phyloP scores from a whole-genome alignment of 768 basidiomycete species.

The Nidularia pulvinata region DNA sequence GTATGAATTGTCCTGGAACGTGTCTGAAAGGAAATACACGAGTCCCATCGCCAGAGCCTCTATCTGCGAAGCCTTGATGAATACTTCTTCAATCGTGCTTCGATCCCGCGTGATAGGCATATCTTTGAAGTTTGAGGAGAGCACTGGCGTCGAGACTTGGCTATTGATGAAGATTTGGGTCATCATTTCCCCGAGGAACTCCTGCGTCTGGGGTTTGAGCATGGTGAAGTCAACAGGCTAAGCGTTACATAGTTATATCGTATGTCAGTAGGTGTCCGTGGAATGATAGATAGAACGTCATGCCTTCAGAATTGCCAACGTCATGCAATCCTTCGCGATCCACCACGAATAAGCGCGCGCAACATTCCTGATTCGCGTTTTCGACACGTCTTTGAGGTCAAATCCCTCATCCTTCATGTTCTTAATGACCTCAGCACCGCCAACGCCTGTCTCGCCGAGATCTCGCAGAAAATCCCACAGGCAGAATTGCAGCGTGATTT shows the following conservation, averaged over 20 bases:
- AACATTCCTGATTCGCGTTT: constrained; percentile 63
- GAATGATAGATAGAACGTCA: background rate
- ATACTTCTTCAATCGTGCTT: constrained; percentile 70
- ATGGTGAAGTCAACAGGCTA: constrained; percentile 88
- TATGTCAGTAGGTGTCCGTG: background rate
- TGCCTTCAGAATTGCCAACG: constrained; percentile 85
- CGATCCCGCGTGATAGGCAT: constrained; percentile 49
- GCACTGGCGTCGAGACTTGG: constrained; percentile 71
- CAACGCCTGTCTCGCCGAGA: constrained; percentile 81
- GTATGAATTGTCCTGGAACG: constrained; percentile 27
- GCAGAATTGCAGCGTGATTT: constrained; percentile 92
- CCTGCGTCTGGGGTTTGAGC: constrained; percentile 59
- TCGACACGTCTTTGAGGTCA: constrained; percentile 53
- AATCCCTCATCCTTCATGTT: constrained; percentile 50
- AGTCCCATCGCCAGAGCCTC: constrained; percentile 74
- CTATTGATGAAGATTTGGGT: constrained; percentile 69
- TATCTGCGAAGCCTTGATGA: constrained; percentile 70
- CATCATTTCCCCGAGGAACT: constrained; percentile 75
- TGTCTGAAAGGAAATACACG: constrained; percentile 61
- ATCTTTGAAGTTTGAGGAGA: constrained; percentile 32
- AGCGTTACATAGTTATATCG: background rate
- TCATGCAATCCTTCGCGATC: constrained; percentile 81
- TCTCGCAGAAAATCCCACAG: constrained; percentile 97
- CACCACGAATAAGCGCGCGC: constrained; percentile 93
- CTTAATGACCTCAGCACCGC: constrained; percentile 78